Conservation (phyloP, 345 rosid genomes). For the Cardamine chenopodiifolia region DNA sequence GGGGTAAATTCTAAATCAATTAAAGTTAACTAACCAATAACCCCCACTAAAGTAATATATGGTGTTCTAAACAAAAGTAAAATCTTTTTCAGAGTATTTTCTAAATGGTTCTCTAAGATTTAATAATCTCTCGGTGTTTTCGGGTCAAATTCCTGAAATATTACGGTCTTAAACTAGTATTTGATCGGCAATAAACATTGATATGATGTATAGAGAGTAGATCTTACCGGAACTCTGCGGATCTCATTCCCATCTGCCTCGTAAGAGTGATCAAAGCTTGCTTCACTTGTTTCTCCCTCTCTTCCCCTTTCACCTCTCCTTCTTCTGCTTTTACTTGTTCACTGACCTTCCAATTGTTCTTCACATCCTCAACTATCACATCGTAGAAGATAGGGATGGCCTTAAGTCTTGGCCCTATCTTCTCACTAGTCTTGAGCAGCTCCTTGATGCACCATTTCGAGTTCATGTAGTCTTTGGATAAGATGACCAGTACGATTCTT, state of each 20-base stretch:
- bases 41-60: too few relatives aligned
- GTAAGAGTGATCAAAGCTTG: constrained; percentile 5
- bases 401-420: background rate
- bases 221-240: background rate
- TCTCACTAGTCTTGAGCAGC: constrained; percentile 3
- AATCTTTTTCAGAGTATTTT: too few relatives aligned
- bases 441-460: constrained; percentile 36
- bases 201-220: background rate
- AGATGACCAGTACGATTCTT: constrained; percentile 13
- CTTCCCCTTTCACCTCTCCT: background rate
- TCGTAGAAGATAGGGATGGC: constrained; percentile 36
- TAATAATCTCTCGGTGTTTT: too few relatives aligned
- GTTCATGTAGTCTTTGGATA: constrained; percentile 16
- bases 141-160: background rate
- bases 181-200: background rate
- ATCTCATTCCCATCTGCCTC: background rate
- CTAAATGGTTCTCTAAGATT: too few relatives aligned
- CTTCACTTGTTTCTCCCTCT: background rate
- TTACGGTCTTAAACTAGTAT: background rate
- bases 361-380: constrained; percentile 11
- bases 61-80: too few relatives aligned
- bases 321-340: background rate
- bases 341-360: constrained; percentile 14
- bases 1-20: too few relatives aligned
- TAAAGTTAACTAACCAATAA: too few relatives aligned